Percentiles rank a stretch among this genome's conserved stretches.
phyloP scores from a whole-genome alignment of 2,329 filamentous ascomycete genomes.

The Sclerotiophoma versabilis region DNA sequence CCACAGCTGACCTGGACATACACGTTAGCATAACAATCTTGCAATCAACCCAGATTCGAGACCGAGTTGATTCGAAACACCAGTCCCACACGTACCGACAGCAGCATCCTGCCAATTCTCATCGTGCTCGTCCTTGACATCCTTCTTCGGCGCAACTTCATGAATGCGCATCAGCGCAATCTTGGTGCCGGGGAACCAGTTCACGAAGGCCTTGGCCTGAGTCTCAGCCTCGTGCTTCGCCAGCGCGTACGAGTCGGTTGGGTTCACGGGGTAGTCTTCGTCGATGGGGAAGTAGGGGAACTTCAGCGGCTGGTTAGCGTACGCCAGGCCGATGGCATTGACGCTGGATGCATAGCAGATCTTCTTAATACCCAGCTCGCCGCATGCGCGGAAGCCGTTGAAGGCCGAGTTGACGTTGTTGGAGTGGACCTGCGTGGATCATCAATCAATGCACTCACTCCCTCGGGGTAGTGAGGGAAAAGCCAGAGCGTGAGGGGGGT shows the following conservation, averaged over 20 bases:
- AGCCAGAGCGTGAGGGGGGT: too few relatives aligned
- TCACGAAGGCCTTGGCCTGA: constrained; percentile 43
- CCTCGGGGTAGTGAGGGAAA: too few relatives aligned
- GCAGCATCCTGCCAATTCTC: constrained; percentile 45
- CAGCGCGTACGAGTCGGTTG: constrained; percentile 48
- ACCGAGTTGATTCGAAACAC: too few relatives aligned
- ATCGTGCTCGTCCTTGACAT: constrained; percentile 45
- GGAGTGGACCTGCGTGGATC: too few relatives aligned
- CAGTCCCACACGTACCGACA: constrained; percentile 37
- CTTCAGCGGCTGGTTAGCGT: constrained; percentile 44
- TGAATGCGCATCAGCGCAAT: constrained; percentile 51
- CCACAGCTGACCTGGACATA: constrained; percentile 38
- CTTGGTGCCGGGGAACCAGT: constrained; percentile 50
- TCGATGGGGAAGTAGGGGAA: constrained; percentile 52
- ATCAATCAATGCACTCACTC: too few relatives aligned
- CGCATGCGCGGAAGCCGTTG: constrained; percentile 51
- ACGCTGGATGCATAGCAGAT: constrained; percentile 50
- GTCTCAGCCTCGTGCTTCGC: constrained; percentile 49
- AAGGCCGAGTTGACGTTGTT: constrained; percentile 51
- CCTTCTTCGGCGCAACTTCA: constrained; percentile 40
- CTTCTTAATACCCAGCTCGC: constrained; percentile 44
- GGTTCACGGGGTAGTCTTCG: constrained; percentile 42
- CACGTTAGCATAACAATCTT: background rate
- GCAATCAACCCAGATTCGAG: too few relatives aligned
- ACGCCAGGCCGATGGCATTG: constrained; percentile 50